Conservation (phyloP, 768 basidiomycete genomes). For the Baorangia bicolor region DNA sequence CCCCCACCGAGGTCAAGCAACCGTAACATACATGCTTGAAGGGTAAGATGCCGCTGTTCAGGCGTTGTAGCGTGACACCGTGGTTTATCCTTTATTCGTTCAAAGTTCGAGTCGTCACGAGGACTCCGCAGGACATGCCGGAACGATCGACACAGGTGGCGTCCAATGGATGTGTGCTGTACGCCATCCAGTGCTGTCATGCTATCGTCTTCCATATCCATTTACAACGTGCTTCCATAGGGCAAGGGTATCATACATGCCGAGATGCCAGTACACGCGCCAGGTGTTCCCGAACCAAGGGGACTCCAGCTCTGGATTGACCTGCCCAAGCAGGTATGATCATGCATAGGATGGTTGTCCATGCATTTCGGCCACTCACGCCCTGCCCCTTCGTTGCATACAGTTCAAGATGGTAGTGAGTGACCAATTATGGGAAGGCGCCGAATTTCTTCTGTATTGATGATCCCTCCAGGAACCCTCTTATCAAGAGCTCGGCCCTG, state of each 20-base stretch:
- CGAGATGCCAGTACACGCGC: constrained; percentile 83
- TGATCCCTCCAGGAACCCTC: constrained; percentile 54
- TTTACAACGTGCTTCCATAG: constrained; percentile 24
- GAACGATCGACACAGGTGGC: constrained; percentile 74
- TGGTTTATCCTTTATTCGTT: neutral
- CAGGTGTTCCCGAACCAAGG: constrained; percentile 65
- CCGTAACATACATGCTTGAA: constrained; percentile 86
- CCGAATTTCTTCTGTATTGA: neutral
- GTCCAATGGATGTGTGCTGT: constrained; percentile 96
- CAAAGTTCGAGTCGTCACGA: constrained; percentile 75
- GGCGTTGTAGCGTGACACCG: neutral
- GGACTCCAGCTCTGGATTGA: constrained; percentile 91
- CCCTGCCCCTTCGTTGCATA: constrained; percentile 24
- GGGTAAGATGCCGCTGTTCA: constrained; percentile 44
- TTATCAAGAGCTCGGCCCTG: constrained; percentile 78
- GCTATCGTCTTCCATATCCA: neutral
- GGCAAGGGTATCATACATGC: constrained; percentile 77
- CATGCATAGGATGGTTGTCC: neutral
- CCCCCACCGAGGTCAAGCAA: constrained; percentile 88
- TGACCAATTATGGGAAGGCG: constrained; percentile 6
- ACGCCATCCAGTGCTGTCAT: constrained; percentile 24
- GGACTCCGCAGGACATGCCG: constrained; percentile 86
- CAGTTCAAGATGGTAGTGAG: constrained; percentile 75
- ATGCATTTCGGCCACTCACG: constrained; percentile 16
- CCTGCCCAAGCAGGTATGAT: constrained; percentile 62